Conservation (phyloP, 768 basidiomycete species). For the Termitomyces bulborhizus region DNA sequence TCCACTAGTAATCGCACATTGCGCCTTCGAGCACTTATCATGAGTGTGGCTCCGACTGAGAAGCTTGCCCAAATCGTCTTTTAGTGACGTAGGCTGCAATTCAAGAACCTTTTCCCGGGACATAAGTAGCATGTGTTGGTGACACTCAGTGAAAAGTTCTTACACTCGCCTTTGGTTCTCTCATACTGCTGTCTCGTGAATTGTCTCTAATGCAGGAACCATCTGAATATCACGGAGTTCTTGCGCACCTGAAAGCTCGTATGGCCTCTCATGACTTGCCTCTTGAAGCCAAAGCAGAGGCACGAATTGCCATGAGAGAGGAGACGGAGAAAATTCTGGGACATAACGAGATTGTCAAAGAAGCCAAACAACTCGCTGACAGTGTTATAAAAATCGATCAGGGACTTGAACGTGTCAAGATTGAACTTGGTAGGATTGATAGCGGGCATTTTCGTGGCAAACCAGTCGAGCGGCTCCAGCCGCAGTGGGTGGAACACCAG, state of each 20-base stretch:
- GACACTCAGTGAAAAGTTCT: not conserved
- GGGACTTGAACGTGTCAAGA: conserved; percentile 10
- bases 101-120: not conserved
- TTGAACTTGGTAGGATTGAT: conserved; percentile 5
- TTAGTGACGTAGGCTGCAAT: not conserved
- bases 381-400: conserved; percentile 10
- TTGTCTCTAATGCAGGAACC: not conserved
- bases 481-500: conserved; percentile 5
- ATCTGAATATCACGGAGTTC: not conserved
- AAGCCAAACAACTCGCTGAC: conserved; percentile 8
- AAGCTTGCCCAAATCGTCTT: not conserved
- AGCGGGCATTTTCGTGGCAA: not conserved
- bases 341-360: not conserved
- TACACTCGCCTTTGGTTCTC: not conserved
- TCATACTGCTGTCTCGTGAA: not conserved
- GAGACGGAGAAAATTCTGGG: not conserved
- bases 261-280: not conserved
- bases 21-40: not conserved
- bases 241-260: not conserved
- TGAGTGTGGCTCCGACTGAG: not conserved
- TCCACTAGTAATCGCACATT: not conserved
- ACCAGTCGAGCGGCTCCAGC: conserved; percentile 6
- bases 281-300: not conserved
- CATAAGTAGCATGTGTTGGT: not conserved
- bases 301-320: conserved; percentile 1